Evolutionary conservation across 345 rosid species (phyloP), one percentile per base, ranked within the genome.

Genomic region (Eucalyptus regnans): DNA sequence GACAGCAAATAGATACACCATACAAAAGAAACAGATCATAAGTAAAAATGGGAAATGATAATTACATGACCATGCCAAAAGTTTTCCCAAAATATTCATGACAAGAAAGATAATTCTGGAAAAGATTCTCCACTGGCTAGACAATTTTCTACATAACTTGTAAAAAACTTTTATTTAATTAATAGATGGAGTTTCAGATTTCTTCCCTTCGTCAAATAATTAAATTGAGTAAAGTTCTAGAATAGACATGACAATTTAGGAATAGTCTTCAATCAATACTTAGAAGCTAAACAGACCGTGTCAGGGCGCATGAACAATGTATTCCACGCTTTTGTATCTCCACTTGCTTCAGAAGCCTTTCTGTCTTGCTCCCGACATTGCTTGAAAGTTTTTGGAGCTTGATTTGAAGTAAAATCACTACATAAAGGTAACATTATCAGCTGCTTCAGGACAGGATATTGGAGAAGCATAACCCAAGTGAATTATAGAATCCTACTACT

Each of bases 241-340:
- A 64, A 4, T 64, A 64, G 66, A 60, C 62, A 56, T 64, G 37
- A 64, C 37, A 14, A 64, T 13, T 64, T 64, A 64, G 37, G 76
- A 64, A 64, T 14, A 29, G 18, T 64, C 76, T 64, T 29, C 33
- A 64, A 7, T 64, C 76, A 29, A 84, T 23, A 84, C 54, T 17
- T 8, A 12, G 9, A 84, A 64, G 33, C 76, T 64, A 7, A n/a
- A 64, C 95, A 12, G 94, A 97, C 99, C 23, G 99, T 97, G 90
- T 97, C 98, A 60, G 96, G 88, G 60, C 98, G 96, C 98, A 97
- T 94, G 92, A 95, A 96, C 88, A 97, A 93, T 92, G 97, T 95
- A 93, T 96, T 97, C 99, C 99, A 96, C 51, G 98, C 95, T 91
- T 92, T 96, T 54, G 97, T 94, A 91, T 96, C 91, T 92, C 99